Evolutionary conservation across 2,329 filamentous ascomycete species (phyloP).

Genomic region (Neobulgaria alba): DNA sequence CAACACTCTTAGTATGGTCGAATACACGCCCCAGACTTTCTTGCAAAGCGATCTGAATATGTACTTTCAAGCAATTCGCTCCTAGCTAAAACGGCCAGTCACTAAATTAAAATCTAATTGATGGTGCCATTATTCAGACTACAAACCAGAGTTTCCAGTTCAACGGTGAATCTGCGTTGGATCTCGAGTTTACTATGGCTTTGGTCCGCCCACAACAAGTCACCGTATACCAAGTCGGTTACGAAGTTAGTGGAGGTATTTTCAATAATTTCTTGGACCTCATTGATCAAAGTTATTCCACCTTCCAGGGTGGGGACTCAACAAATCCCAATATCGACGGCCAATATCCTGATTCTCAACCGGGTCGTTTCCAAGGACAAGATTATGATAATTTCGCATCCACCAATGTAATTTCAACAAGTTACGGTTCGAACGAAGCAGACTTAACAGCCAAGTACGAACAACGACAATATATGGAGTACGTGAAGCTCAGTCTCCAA

Average conservation of each 20-base stretch:
- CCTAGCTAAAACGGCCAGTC: slow-evolving; percentile 33
- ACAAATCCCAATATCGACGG: slow-evolving; percentile 31
- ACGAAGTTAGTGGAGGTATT: slow-evolving; percentile 21
- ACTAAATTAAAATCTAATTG: slow-evolving; percentile 30
- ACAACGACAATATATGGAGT: slow-evolving; percentile 44
- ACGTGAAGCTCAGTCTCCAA: slow-evolving; percentile 47
- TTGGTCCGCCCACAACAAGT: slow-evolving; percentile 43
- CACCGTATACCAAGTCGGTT: slow-evolving; percentile 40
- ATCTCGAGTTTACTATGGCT: slow-evolving; percentile 37
- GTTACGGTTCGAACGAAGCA: slow-evolving; percentile 45
- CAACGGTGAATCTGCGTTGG: slow-evolving; percentile 33
- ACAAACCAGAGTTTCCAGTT: slow-evolving; percentile 31
- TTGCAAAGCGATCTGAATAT: slow-evolving; percentile 40
- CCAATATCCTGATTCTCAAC: slow-evolving; percentile 27
- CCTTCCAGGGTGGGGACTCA: slow-evolving; percentile 34
- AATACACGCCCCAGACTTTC: slow-evolving; percentile 46
- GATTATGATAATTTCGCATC: slow-evolving; percentile 37
- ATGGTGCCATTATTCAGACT: slow-evolving; percentile 30
- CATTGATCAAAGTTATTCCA: slow-evolving; percentile 38
- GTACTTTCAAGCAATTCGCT: slow-evolving; percentile 38
- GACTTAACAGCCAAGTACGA: slow-evolving; percentile 40
- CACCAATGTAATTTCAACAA: slow-evolving; percentile 47
- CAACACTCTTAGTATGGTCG: slow-evolving; percentile 46
- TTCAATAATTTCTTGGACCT: slow-evolving; percentile 32
- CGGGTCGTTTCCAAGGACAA: slow-evolving; percentile 31